Base-by-base conservation (phyloP, 352 stramenopile species). In the Globisporangium nagaii region DNA sequence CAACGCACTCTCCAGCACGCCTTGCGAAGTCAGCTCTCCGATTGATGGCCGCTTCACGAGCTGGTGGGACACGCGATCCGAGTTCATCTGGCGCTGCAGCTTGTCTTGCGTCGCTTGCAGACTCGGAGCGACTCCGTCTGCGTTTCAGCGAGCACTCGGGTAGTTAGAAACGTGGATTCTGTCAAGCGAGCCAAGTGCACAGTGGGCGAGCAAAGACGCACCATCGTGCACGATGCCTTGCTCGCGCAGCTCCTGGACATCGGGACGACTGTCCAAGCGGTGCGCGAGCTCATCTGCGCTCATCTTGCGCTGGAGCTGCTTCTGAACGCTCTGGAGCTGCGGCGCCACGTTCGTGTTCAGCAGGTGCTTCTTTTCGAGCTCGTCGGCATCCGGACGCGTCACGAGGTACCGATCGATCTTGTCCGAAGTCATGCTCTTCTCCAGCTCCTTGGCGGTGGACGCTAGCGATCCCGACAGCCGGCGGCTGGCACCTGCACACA, bases 21-120 rank as follows among this genome's bases (percentile, higher is more conserved):
- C 79, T 11, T 82, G 79, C 20, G 70, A 73, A 30, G 60, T 71
- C 15, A 93, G 56, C 45, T 88, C 78, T 11, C 63, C 60, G 8
- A 88, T 62, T 7, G 78, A 86, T 24, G 83, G 83, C 9, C 83
- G 80, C 42, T 86, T 88, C 15, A 63, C 75, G 45, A 94, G 71
- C n/a, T 83, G 71, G 15, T 91, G 79, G 45, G 70, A 63, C 8
- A 94, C 81, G 20, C 82, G 78, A 56, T 94, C 84, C 0, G 78
- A 73, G 31, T 88, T 83, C 27, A 94, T 54, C 54, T 91, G 77
- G 12, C 79, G 77, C 53, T 88, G 67, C 6, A 94, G 65, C 32
- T 86, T 84, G 20, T 87, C 78, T 43, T 89, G 79, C n/a, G 77
- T 90, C 8, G 81, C 79, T 67, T 92, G 81, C 3, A 94, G 66